These are phyloP conservation scores for Lathyrus aphaca DNA, from an alignment of 306 rosid species.

Conservation along the genomic window DNA sequence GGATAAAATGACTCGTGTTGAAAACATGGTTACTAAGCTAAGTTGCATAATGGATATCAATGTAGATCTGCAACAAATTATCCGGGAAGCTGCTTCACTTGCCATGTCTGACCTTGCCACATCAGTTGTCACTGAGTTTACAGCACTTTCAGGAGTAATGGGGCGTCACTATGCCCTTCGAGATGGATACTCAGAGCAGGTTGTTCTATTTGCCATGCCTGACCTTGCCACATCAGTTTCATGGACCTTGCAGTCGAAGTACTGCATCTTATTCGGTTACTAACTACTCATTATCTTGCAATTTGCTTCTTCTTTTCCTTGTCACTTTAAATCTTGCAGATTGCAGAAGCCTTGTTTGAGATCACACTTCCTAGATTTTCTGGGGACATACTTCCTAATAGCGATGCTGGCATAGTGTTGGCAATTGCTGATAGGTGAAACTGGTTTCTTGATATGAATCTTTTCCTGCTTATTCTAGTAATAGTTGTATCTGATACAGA, in stretches of 20 bases:
- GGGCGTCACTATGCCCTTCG: conserved; percentile 91
- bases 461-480: conserved; percentile 30
- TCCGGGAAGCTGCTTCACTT: conserved; percentile 82
- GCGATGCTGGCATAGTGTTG: conserved; percentile 78
- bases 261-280: conserved; percentile 16
- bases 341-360: conserved; percentile 85
- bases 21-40: conserved; percentile 58
- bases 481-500: conserved; percentile 6
- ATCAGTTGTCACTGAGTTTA: conserved; percentile 91
- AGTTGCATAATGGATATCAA: conserved; percentile 57
- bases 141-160: conserved; percentile 94
- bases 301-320: conserved; percentile 32
- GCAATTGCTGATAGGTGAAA: conserved; percentile 86
- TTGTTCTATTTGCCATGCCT: conserved; percentile 38
- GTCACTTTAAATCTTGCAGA: conserved; percentile 48
- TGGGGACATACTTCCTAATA: conserved; percentile 81
- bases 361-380: conserved; percentile 94
- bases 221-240: not conserved
- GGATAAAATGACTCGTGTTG: conserved; percentile 83
- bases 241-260: not conserved
- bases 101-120: conserved; percentile 98
- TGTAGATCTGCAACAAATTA: conserved; percentile 52
- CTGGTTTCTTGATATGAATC: conserved; percentile 24
- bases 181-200: conserved; percentile 92
- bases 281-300: conserved; percentile 26